Evolutionary conservation across 441 rosid genomes (phyloP).

Genomic region (Euphorbia celastroides): DNA sequence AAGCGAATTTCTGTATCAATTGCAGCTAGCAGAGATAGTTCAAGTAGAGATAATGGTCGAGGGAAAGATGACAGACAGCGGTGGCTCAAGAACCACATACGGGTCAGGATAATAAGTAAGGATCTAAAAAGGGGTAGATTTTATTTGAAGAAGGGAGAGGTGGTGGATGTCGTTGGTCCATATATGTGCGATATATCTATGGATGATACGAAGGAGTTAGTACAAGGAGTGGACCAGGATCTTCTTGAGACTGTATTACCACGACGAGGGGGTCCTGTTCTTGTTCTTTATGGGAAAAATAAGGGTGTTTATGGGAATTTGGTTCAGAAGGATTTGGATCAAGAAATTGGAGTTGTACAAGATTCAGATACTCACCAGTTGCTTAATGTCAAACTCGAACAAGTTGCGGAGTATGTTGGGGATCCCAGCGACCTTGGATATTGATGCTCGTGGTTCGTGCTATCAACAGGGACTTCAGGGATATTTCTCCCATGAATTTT

Average conservation of each 20-base stretch:
- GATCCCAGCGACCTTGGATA: conserved; percentile 62
- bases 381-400: conserved; percentile 68
- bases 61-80: conserved; percentile 22
- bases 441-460: conserved; percentile 26
- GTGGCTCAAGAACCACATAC: conserved; percentile 74
- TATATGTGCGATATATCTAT: conserved; percentile 51
- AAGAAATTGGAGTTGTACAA: conserved; percentile 55
- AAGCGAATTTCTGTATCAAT: conserved; percentile 12
- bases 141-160: conserved; percentile 66
- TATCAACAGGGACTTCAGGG: conserved; percentile 9
- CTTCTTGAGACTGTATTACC: conserved; percentile 78
- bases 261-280: conserved; percentile 52
- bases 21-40: conserved; percentile 24
- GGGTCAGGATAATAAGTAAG: conserved; percentile 63
- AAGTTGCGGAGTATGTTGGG: conserved; percentile 71
- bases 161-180: conserved; percentile 68
- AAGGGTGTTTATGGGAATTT: conserved; percentile 57
- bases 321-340: conserved; percentile 57
- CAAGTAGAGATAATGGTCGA: conserved; percentile 21
- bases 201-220: conserved; percentile 65
- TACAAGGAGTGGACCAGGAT: conserved; percentile 68
- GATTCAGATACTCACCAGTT: conserved; percentile 54
- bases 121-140: conserved; percentile 61
- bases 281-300: conserved; percentile 56
- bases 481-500: neutral